Evolutionary conservation across 192 early-diverging fungal genomes (phyloP), one percentile per base, ranked within the genome.

Genomic region (Allomyces javanicus): DNA sequence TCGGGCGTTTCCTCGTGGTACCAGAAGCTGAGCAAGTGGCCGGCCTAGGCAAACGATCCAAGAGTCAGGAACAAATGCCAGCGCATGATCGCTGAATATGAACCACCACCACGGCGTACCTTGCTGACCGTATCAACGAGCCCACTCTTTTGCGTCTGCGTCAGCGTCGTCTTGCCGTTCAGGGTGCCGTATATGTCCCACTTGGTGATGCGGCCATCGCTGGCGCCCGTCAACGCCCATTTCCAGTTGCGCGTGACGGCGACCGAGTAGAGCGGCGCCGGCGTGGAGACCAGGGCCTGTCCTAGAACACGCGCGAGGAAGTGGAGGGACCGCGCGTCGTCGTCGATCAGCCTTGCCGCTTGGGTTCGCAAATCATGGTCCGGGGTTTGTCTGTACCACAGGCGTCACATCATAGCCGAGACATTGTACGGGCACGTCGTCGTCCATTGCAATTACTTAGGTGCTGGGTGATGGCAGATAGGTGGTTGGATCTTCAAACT

Each of bases 161-260:
- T 96, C 62, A 99, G 74, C 61, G 78, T 66, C 23, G 81, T 78
- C 63, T 87, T 86, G 9, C 93, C 94, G 70, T 86, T 86, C 68
- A 93, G 79, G 0, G 96, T 85, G 19, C 84, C 83, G 66, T 85
- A 82, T 69, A 96, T 92, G 69, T 99, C 94, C 77, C 85, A 99
- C 70, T 92, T 94, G 26, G 92, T 79, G 62, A 99, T 85, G 73
- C 89, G 94, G 65, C 95, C 96, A 76, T 99, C 96, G 62, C 93
- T 92, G 12, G 84, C 85, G 24, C 88, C 90, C 24, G 85, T 90
- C 25, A 89, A 83, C n/a, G 89, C 70, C 88, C 88, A 90, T 26
- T 85, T 82, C 78, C 84, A 86, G 68, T 87, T 82, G 40, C 75
- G 73, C 1, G 87, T 88, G 1, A 84, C 82, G 0, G 83, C 78